phyloP scores from a whole-genome alignment of 2,329 filamentous ascomycete species.

The Cytospora mali region DNA sequence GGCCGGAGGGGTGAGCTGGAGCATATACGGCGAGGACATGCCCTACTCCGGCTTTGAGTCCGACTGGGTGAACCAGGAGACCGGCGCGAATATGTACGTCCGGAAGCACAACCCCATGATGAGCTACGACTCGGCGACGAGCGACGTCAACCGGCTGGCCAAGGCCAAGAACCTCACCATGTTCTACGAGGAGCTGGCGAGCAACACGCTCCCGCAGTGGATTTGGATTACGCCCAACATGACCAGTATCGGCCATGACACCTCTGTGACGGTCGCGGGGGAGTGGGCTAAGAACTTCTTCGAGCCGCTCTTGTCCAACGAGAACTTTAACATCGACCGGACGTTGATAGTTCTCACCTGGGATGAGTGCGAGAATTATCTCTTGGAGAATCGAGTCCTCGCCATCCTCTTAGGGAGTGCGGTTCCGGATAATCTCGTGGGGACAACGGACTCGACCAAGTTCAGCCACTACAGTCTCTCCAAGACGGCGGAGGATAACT shows the following conservation, averaged over 20 bases:
- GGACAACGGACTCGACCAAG: constrained; percentile 32
- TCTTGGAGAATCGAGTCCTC: constrained; percentile 33
- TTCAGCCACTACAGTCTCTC: constrained; percentile 36
- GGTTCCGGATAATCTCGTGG: constrained; percentile 30
- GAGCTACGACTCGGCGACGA: constrained; percentile 37
- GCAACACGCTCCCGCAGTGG: constrained; percentile 36
- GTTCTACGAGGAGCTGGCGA: constrained; percentile 35
- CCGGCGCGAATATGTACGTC: constrained; percentile 62
- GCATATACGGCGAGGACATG: constrained; percentile 57
- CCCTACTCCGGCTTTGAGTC: constrained; percentile 52
- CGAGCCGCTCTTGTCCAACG: constrained; percentile 33
- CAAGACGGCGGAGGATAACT: constrained; percentile 37
- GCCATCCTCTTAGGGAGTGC: constrained; percentile 34
- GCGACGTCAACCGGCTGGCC: constrained; percentile 35
- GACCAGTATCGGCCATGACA: constrained; percentile 37
- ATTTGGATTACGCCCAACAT: constrained; percentile 51
- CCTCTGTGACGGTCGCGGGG: constrained; percentile 34
- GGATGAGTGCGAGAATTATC: constrained; percentile 35
- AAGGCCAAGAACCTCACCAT: constrained; percentile 39
- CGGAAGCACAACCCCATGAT: constrained; percentile 61
- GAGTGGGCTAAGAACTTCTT: constrained; percentile 35
- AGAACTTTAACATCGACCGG: constrained; percentile 42
- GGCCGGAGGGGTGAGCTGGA: constrained; percentile 50
- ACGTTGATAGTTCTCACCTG: constrained; percentile 36
- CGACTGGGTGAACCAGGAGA: constrained; percentile 56